A percentile compares a stretch with the other conserved stretches of the same genome.
phyloP scores from a whole-genome alignment of 2,329 filamentous ascomycete species.

The Claviceps fusiformis region DNA sequence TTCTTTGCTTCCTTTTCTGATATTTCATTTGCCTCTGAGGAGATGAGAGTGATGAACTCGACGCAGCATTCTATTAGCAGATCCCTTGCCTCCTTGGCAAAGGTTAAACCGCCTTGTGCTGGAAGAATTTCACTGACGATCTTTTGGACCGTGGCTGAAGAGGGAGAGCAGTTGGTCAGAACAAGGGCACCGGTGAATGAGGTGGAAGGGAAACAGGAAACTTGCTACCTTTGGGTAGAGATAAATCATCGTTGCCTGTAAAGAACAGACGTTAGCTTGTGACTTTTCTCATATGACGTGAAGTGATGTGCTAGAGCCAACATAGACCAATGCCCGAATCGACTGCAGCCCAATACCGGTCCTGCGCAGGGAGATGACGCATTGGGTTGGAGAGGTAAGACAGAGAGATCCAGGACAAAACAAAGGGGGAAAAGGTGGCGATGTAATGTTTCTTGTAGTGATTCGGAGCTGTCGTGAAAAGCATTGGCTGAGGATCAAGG shows the following conservation, averaged over 20 bases:
- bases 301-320: background rate
- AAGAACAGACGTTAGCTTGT: constrained; percentile 16
- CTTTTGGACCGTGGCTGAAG: constrained; percentile 55
- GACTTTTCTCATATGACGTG: background rate
- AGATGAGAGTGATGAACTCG: constrained; percentile 96
- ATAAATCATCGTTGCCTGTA: constrained; percentile 49
- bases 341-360: constrained; percentile 16
- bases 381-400: constrained; percentile 6
- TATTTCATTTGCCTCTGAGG: constrained; percentile 97
- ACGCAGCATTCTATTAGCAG: constrained; percentile 97
- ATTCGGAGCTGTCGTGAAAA: background rate
- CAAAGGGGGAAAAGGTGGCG: background rate
- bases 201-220: background rate
- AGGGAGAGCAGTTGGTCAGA: constrained; percentile 15
- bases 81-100: constrained; percentile 90
- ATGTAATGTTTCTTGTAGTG: background rate
- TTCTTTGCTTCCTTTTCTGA: constrained; percentile 98
- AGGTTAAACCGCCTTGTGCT: constrained; percentile 59
- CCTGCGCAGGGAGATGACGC: constrained; percentile 9
- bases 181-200: background rate
- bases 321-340: constrained; percentile 9
- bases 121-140: constrained; percentile 93
- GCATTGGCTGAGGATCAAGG: background rate
- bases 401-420: background rate
- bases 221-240: constrained; percentile 44